These are phyloP conservation scores for Apiospora saccharicola DNA, from an alignment of 2,329 filamentous ascomycete species.

Conservation along the genomic window DNA sequence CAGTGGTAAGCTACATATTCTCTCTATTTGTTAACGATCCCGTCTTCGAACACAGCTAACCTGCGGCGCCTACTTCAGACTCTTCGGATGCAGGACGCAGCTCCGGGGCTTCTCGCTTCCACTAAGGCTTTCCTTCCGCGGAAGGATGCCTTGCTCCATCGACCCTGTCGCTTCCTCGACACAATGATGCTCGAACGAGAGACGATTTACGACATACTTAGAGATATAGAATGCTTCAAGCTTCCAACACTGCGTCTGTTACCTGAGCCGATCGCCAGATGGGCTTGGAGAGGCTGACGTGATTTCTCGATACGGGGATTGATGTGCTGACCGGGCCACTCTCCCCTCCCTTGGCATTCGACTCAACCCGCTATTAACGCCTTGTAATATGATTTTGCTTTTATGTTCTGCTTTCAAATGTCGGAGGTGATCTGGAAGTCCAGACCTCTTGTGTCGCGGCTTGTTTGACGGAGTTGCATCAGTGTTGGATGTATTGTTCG, in stretches of 20 bases:
- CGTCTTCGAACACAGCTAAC: background rate
- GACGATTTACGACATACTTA: slow-evolving; percentile 48
- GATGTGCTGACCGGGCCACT: slow-evolving; percentile 7
- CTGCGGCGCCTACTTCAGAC: slow-evolving; percentile 32
- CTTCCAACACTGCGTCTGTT: slow-evolving; percentile 25
- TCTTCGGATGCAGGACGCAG: slow-evolving; percentile 44
- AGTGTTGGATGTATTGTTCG: slow-evolving; percentile 28
- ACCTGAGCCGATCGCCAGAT: slow-evolving; percentile 12
- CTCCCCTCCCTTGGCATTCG: slow-evolving; percentile 19
- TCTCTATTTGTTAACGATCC: slow-evolving; percentile 7
- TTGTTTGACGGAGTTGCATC: slow-evolving; percentile 31
- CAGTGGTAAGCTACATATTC: slow-evolving; percentile 57
- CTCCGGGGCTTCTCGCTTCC: slow-evolving; percentile 42
- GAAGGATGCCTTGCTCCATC: background rate
- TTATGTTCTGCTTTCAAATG: slow-evolving; percentile 29
- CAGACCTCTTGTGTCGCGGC: slow-evolving; percentile 16
- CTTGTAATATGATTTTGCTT: slow-evolving; percentile 44
- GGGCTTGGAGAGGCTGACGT: background rate
- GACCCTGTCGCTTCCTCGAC: slow-evolving; percentile 22
- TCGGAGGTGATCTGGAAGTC: slow-evolving; percentile 30
- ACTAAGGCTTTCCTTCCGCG: slow-evolving; percentile 31
- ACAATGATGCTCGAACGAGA: slow-evolving; percentile 41
- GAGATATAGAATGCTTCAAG: slow-evolving; percentile 38
- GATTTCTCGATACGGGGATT: slow-evolving; percentile 5
- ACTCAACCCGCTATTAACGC: slow-evolving; percentile 33